Percentiles rank a stretch among this genome's conserved stretches.
These are phyloP conservation scores for Triticum urartu DNA, from an alignment of 176 grass and related monocot species.

Conservation along the genomic window DNA sequence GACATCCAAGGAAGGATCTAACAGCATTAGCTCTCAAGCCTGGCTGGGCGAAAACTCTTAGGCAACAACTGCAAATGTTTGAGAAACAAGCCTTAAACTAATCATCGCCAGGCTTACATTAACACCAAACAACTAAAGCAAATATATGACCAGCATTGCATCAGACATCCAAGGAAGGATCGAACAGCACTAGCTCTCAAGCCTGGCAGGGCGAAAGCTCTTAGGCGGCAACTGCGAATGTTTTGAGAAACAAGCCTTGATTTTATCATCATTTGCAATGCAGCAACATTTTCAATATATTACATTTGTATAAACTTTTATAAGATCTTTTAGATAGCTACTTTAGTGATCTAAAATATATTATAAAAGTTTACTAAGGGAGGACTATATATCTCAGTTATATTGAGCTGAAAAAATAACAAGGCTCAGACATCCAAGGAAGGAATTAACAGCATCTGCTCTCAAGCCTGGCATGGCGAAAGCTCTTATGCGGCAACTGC, in stretches of 20 bases:
- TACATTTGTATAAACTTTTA: too few relatives aligned
- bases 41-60: constrained; percentile 49
- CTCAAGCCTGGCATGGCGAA: constrained; percentile 52
- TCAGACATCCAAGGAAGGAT: constrained; percentile 72
- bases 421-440: constrained; percentile 53
- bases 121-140: background rate
- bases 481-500: constrained; percentile 57
- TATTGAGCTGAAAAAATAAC: background rate
- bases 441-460: constrained; percentile 50
- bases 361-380: too few relatives aligned
- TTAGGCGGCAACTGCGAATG: constrained; percentile 64
- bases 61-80: constrained; percentile 54
- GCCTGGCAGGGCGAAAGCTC: constrained; percentile 55
- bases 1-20: constrained; percentile 55
- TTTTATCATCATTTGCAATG: background rate
- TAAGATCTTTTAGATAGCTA: background rate
- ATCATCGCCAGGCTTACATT: background rate
- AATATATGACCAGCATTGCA: background rate
- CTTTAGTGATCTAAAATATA: too few relatives aligned
- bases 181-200: constrained; percentile 58
- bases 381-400: background rate
- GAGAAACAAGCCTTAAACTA: constrained; percentile 55
- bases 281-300: background rate
- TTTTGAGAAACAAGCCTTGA: constrained; percentile 65
- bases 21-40: constrained; percentile 57